phyloP scores from a whole-genome alignment of 176 grass and related monocot species.

The Chrysopogon serrulatus region DNA sequence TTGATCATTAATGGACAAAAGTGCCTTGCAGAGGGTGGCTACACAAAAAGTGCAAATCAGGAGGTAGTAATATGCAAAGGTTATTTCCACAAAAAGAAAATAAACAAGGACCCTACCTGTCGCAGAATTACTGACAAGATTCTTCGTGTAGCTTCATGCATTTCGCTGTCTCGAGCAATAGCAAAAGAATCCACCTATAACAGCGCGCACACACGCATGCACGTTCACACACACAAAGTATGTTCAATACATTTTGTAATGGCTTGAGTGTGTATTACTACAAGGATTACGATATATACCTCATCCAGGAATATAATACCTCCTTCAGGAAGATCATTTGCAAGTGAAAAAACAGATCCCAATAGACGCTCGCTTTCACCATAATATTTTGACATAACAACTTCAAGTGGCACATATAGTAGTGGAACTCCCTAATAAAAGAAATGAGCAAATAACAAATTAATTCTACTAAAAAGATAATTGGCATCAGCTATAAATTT shows the following conservation, averaged over 20 bases:
- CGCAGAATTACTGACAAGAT: conserved; percentile 94
- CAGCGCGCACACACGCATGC: background rate
- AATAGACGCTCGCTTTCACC: conserved; percentile 90
- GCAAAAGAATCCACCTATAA: conserved; percentile 94
- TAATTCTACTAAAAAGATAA: background rate
- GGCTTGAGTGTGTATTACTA: background rate
- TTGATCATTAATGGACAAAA: background rate
- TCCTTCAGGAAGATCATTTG: conserved; percentile 90
- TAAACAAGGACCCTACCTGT: conserved; percentile 50
- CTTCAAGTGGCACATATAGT: conserved; percentile 89
- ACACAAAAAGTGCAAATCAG: background rate
- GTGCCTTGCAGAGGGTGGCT: background rate
- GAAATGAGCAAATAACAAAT: background rate
- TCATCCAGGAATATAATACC: conserved; percentile 96
- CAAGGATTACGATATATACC: conserved; percentile 33
- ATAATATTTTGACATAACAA: conserved; percentile 99
- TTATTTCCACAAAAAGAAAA: background rate
- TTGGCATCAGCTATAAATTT: background rate
- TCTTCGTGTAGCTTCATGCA: conserved; percentile 96
- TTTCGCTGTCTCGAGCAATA: conserved; percentile 79
- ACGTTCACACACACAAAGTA: background rate
- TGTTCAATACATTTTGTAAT: background rate
- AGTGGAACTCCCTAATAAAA: conserved; percentile 79
- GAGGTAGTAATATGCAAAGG: background rate
- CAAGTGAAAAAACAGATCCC: conserved; percentile 92